Conservation (phyloP, 208 protist genomes). For the Hexamita inflata region DNA sequence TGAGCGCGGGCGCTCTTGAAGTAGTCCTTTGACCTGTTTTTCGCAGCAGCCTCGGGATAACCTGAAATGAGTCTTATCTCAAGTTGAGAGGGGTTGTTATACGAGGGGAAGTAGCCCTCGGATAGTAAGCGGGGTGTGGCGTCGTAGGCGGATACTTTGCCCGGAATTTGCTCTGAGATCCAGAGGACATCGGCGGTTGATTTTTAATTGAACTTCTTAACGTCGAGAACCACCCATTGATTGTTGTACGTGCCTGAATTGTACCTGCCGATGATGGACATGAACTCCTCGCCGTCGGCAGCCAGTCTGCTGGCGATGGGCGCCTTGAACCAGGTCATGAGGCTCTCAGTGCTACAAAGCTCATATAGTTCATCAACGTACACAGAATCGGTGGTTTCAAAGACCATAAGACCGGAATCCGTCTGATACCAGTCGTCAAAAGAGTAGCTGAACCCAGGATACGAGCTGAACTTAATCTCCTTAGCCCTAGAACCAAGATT, state of each 20-base stretch:
- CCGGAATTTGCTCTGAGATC: slow-evolving; percentile 62
- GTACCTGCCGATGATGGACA: slow-evolving; percentile 51
- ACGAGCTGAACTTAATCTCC: slow-evolving; percentile 31
- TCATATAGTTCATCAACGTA: slow-evolving; percentile 47
- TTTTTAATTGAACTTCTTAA: slow-evolving; percentile 47
- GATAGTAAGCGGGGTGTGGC: slow-evolving; percentile 46
- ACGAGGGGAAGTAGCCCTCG: slow-evolving; percentile 56
- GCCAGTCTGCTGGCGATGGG: slow-evolving; percentile 29
- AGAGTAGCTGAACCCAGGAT: slow-evolving; percentile 36
- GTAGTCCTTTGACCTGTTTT: neutral
- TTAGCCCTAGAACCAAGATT: neutral
- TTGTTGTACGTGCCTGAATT: slow-evolving; percentile 74
- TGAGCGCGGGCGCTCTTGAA: neutral
- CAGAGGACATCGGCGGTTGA: slow-evolving; percentile 38
- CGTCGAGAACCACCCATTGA: slow-evolving; percentile 67
- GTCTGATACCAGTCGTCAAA: slow-evolving; percentile 39
- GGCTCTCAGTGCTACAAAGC: slow-evolving; percentile 42
- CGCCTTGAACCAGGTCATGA: slow-evolving; percentile 29
- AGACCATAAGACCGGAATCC: neutral
- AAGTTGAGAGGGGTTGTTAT: slow-evolving; percentile 50
- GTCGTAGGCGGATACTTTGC: slow-evolving; percentile 48
- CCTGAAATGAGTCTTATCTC: neutral
- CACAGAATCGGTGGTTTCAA: slow-evolving; percentile 46
- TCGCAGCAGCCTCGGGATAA: neutral
- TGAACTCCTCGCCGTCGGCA: slow-evolving; percentile 50